Base-by-base conservation (phyloP, 1,139 yeast species). In the Geotrichum reessii region DNA sequence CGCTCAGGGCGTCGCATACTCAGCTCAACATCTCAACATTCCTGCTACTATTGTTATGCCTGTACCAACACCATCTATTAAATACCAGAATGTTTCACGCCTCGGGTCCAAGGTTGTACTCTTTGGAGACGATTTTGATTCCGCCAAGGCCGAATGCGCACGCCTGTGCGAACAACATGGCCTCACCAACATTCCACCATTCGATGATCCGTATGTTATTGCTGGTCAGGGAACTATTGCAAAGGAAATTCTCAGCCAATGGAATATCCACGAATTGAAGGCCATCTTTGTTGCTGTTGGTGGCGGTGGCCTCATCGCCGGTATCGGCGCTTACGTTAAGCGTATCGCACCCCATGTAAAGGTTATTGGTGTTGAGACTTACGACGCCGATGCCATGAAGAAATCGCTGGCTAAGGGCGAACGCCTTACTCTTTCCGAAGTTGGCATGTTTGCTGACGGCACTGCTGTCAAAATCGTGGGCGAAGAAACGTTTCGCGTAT, bases 181-280 rank as follows among this genome's bases (percentile, higher is more conserved):
- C 25, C 78, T 89, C 66, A 86, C 95, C 11, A 87, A 91, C 67
- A 88, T 93, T 52, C 99, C 99, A 12, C 99, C 99, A 0, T 93
- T 93, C 71, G 95, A 93, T 70, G 97, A 93, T 71, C 99, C 99
- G 1, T 90, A 86, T 67, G 97, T 95, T 64, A 90, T 93, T 73
- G 99, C 99, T n/a, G 99, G 99, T 37, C 99, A 93, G 74, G 99
- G 98, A 61, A 93, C 99, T 42, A 85, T 92, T 63, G 99, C 97
- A 1, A 81, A 92, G 81, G 99, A 93, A 73, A 77, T 93, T 40
- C 77, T 95, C 55, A 84, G 97, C 70, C 99, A 93, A 74, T 81
- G 90, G 52, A 83, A 89, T 65, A 78, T 86, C 56, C 85, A 85
- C 63, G 85, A 86, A 64, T 79, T 95, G 65, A 83, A 82, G 67